Conservation (phyloP, 768 basidiomycete species). For the Calocera viscosa region DNA sequence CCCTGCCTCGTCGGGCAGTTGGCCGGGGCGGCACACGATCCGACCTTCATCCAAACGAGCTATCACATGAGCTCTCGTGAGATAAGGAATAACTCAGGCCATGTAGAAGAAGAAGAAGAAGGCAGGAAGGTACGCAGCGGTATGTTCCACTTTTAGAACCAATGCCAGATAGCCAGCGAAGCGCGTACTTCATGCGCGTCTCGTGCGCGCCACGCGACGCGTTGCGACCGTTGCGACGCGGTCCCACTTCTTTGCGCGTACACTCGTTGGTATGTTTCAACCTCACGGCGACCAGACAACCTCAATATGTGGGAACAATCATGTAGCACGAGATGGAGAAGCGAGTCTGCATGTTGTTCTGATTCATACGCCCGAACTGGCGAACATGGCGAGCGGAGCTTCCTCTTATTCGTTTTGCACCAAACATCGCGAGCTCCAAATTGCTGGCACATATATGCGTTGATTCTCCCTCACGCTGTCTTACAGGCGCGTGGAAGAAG, state of each 20-base stretch:
- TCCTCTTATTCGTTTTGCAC: background rate
- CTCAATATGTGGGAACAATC: too few relatives aligned
- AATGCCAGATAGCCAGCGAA: background rate
- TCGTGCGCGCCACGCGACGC: background rate
- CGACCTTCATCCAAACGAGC: background rate
- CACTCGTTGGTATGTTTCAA: background rate
- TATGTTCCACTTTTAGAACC: background rate
- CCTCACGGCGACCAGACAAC: too few relatives aligned
- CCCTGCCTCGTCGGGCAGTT: background rate
- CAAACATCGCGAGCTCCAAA: background rate
- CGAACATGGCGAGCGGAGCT: background rate
- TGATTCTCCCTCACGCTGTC: background rate
- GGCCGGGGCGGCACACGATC: background rate
- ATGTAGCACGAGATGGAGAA: too few relatives aligned
- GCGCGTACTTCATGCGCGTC: background rate
- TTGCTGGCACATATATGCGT: background rate
- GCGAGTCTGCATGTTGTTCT: too few relatives aligned
- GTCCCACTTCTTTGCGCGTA: background rate
- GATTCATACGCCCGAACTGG: background rate
- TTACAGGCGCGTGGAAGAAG: background rate
- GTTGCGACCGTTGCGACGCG: background rate
- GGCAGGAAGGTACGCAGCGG: background rate
- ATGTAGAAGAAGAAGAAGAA: background rate
- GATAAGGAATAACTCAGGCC: background rate
- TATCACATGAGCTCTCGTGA: background rate